Conservation (phyloP, 495 filamentous ascomycete genomes). For the Daldinia vernicosa region DNA sequence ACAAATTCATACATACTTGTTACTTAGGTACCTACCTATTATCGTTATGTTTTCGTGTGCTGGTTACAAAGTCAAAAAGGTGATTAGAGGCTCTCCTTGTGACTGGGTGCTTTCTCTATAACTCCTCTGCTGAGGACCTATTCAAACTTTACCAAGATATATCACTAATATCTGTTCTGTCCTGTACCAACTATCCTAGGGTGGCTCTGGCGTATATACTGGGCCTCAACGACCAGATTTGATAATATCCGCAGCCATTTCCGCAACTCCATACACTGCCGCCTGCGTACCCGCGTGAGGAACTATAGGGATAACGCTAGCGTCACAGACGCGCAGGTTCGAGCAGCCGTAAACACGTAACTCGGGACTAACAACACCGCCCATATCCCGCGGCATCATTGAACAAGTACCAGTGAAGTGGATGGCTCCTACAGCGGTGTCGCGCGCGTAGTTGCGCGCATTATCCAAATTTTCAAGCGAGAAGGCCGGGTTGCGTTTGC, state of each 20-base stretch:
- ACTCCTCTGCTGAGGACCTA: too few relatives aligned
- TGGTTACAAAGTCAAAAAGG: too few relatives aligned
- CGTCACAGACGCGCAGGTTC: constrained; percentile 58
- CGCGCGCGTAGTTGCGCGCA: constrained; percentile 37
- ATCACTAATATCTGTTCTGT: constrained; percentile 9
- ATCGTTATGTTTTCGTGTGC: too few relatives aligned
- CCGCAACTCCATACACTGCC: constrained; percentile 57
- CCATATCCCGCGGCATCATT: constrained; percentile 42
- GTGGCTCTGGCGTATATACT: neutral
- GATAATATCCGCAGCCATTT: constrained; percentile 57
- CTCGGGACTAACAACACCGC: constrained; percentile 48
- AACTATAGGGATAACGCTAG: constrained; percentile 56
- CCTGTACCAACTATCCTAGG: neutral
- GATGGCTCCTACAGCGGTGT: constrained; percentile 34
- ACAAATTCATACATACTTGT: too few relatives aligned
- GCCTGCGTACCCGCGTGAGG: constrained; percentile 49
- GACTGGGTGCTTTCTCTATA: too few relatives aligned
- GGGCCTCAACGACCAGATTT: neutral
- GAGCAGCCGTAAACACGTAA: constrained; percentile 54
- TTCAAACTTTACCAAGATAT: too few relatives aligned
- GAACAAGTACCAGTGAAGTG: constrained; percentile 44
- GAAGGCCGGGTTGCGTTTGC: constrained; percentile 17
- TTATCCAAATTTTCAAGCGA: constrained; percentile 23
- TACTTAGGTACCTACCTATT: too few relatives aligned
- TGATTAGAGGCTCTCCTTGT: too few relatives aligned